phyloP scores from a whole-genome alignment of 78 protist species.

The Dictyostelium discoideum region dicty_2.7 NC_007089.4:810501-811000 shows the following conservation, averaged over 20 bases:
- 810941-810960: not conserved
- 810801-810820: not conserved
- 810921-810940: not conserved
- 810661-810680: too few species aligned
- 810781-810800: too few species aligned
- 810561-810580: too few species aligned
- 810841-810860: not conserved
- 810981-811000: not conserved
- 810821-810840: not conserved
- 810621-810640: too few species aligned
- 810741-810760: not conserved
- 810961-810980: not conserved
- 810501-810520: not conserved
- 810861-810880: not conserved
- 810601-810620: not conserved
- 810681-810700: too few species aligned
- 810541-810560: too few species aligned
- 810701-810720: not conserved
- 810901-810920: not conserved
- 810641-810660: too few species aligned
- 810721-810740: too few species aligned
- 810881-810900: not conserved
- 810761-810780: not conserved
- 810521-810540: not conserved
- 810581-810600: too few species aligned